Evolutionary conservation across 768 basidiomycete genomes (phyloP), one percentile per base, ranked within the genome.

Genomic region (Rhodosporidiobolus sp.): DNA sequence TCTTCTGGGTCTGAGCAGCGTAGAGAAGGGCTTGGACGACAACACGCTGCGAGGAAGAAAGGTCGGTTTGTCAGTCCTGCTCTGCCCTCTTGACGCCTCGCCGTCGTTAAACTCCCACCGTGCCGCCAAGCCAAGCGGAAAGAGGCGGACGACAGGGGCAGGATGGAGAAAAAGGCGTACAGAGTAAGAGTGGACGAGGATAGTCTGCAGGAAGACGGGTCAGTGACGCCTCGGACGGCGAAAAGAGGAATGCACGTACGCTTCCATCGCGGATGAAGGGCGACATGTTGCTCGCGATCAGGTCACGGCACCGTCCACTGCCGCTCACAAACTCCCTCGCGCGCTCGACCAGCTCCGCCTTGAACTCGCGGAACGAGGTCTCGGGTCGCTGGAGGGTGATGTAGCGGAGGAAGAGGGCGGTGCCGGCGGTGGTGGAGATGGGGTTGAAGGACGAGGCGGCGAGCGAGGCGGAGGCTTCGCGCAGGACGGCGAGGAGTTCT

Each of bases 161-260:
- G 28, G 34, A 22, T 7, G 11, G 38, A 9, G 28, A 4, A 26
- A 11, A 7, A 7, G 22, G 57, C 69, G 10, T 14, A 70, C 73
- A 12, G 94, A 97, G 83, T 94, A 94, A 46, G 92, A 93, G 82
- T 99, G 96, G 4, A 94, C 97, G 69, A 99, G 86, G 79, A 99
- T 94, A 92, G 97, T 80, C 70, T 65, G 38, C 73, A n/a, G 76
- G 63, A 64, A 63, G 46, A 38, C 35, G 26, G 72, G 58, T 65
- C 52, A 62, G 72, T 63, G 63, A 69, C 69, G n/a, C 28, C 30
- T 67, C 45, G 8, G 52, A 16, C 3, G 49, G 19, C 17, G 16
- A 60, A 45, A 16, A 43, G n/a, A 16, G 48, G 20, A 26, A 7
- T 3, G 22, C 28, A 79, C 82, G 64, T 64, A 84, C 90, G 14